Conservation (phyloP, 768 basidiomycete genomes). For the Termitomyces sp. region DNA sequence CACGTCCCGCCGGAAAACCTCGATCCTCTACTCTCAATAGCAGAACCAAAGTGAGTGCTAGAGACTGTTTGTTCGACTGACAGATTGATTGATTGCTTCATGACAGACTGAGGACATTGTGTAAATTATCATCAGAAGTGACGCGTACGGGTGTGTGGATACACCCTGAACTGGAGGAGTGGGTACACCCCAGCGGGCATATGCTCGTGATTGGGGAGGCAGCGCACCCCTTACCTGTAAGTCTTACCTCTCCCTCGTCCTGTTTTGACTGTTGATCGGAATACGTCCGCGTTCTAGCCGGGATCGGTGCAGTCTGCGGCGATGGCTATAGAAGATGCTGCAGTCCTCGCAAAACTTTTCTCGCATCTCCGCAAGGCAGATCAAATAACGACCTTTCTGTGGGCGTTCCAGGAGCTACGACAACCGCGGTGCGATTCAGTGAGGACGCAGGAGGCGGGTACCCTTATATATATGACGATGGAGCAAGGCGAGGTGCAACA, state of each 20-base stretch:
- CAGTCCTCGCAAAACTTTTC: conserved; percentile 54
- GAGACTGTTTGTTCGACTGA: background rate
- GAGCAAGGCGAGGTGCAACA: conserved; percentile 35
- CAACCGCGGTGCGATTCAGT: conserved; percentile 39
- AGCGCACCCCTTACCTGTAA: conserved; percentile 48
- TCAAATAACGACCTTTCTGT: conserved; percentile 45
- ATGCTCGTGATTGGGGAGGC: conserved; percentile 49
- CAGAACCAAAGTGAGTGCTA: conserved; percentile 31
- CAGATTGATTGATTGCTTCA: background rate
- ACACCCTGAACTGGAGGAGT: conserved; percentile 36
- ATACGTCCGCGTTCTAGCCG: conserved; percentile 24
- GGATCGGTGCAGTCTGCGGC: conserved; percentile 43
- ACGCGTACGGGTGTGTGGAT: conserved; percentile 30
- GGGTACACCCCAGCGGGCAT: conserved; percentile 40
- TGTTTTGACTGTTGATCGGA: background rate
- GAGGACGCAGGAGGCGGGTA: conserved; percentile 33
- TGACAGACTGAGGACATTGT: conserved; percentile 30
- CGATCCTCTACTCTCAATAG: conserved; percentile 18
- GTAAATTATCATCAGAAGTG: conserved; percentile 25
- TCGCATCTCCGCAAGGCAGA: conserved; percentile 39
- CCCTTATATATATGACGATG: conserved; percentile 37
- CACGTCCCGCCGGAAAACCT: conserved; percentile 23
- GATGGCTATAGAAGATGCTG: conserved; percentile 54
- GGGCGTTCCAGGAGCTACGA: conserved; percentile 52
- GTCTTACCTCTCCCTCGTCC: conserved; percentile 5